Base-by-base conservation (phyloP, 75 land plant genomes). In the Chamaecyparis obtusa region DNA sequence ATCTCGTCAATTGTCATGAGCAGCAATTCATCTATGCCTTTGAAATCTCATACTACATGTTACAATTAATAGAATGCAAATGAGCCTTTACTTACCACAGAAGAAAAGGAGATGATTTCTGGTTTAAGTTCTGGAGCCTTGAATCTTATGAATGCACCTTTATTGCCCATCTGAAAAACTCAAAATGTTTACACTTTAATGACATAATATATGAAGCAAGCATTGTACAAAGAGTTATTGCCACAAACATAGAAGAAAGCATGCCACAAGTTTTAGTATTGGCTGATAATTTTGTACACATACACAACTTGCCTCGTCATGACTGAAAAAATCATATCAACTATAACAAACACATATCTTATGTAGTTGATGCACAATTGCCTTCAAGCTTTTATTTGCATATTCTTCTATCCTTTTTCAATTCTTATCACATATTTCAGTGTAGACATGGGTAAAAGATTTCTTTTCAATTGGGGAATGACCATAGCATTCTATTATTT, bases 121-220 rank as follows among this genome's bases (percentile, higher is more conserved):
- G 99, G 99, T 86, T 97, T 95, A 85, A 97, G 76, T 15, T 90
- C 96, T 60, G 99, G 98, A n/a, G 96, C 95, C 88, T 90, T 91
- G 86, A 97, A 95, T 37, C 92, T 90, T 74, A 97, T 95, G 77
- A 94, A 97, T 24, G 99, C 99, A 83, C 99, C 99, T 85, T 97
- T 97, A 90, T 97, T 97, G 51, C 96, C 99, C 95, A 97, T 97
- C 99, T 97, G 93, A 71, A 89, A 27, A 43, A 85, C 24, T 36
- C 64, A 84, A 86, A 39, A 84, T 55, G 39, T 13, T 51, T 13
- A 51, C 55, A 49, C 1, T 49, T 49, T 10, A 49, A 49, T 49
- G 51, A 10, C 49, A 51, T 51, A 51, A 51, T 1, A 51, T 24
- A 5, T 27, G 69, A 24, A 21, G 7, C 7, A 64, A 64, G 21